Conservation (phyloP, 371 early-diverging fungal species). For the Syncephalastrum contaminatum region DNA sequence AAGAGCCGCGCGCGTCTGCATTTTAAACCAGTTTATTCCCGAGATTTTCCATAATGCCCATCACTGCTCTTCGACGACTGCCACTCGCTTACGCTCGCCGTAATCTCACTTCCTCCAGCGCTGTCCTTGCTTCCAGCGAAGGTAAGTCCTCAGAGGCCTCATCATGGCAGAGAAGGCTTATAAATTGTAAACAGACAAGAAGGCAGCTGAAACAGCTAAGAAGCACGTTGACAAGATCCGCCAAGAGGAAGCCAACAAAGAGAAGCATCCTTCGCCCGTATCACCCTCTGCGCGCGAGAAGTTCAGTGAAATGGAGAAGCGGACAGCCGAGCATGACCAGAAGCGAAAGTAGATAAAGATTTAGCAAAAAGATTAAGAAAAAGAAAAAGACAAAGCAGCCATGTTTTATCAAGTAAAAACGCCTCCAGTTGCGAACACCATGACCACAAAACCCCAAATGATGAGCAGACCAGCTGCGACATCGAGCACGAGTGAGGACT, state of each 20-base stretch:
- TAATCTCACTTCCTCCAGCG: too few species aligned
- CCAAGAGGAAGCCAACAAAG: constrained; percentile 13
- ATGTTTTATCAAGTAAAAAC: constrained; percentile 12
- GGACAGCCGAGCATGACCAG: constrained; percentile 9
- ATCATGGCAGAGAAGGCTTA: too few species aligned
- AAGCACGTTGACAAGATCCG: constrained; percentile 16
- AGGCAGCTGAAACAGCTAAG: constrained; percentile 7
- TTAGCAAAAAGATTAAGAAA: too few species aligned
- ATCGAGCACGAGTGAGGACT: constrained; percentile 14
- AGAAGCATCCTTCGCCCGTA: constrained; percentile 11
- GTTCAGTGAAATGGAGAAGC: constrained; percentile 13
- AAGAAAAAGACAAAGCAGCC: too few species aligned
- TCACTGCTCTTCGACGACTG: too few species aligned
- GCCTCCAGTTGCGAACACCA: constrained; percentile 32
- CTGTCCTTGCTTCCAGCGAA: too few species aligned
- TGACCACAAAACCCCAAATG: constrained; percentile 40
- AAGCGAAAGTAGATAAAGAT: constrained; percentile 7
- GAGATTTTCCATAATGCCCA: too few species aligned
- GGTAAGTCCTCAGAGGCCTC: too few species aligned
- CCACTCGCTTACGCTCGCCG: too few species aligned
- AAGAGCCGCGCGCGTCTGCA: too few species aligned
- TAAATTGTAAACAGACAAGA: neutral
- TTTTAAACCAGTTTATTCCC: too few species aligned
- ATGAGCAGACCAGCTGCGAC: constrained; percentile 36
- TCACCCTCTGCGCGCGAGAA: constrained; percentile 10